phyloP scores from a whole-genome alignment of 2,329 filamentous ascomycete genomes.

The Sclerotiophoma versabilis region DNA sequence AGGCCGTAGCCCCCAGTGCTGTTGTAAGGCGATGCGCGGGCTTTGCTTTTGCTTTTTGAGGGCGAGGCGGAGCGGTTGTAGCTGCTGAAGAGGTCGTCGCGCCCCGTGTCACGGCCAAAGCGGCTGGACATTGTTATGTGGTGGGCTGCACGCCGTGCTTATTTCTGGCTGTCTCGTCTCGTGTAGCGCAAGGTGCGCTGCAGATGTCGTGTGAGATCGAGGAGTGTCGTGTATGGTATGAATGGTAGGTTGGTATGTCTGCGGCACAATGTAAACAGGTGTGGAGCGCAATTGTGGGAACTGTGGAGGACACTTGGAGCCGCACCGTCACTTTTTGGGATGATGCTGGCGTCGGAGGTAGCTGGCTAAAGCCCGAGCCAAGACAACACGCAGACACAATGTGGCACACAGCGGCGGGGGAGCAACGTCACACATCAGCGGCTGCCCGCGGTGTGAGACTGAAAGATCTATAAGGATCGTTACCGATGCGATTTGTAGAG shows the following conservation, averaged over 20 bases:
- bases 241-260: not conserved
- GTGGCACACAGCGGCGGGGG: not conserved
- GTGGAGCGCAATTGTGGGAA: slow-evolving; percentile 15
- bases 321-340: slow-evolving; percentile 16
- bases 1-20: slow-evolving; percentile 12
- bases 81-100: slow-evolving; percentile 51
- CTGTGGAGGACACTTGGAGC: slow-evolving; percentile 31
- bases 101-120: slow-evolving; percentile 32
- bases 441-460: slow-evolving; percentile 5
- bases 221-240: not conserved
- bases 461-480: not conserved
- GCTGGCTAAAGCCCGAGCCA: slow-evolving; percentile 22
- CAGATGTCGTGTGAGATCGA: not conserved
- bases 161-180: not conserved
- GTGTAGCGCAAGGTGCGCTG: not conserved
- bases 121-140: slow-evolving; percentile 28
- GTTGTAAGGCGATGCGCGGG: slow-evolving; percentile 27
- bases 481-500: not conserved
- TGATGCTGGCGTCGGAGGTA: slow-evolving; percentile 19
- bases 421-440: not conserved
- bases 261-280: not conserved
- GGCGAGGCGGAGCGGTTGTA: slow-evolving; percentile 50
- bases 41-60: slow-evolving; percentile 43
- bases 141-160: not conserved
- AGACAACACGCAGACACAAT: slow-evolving; percentile 4